phyloP scores from a whole-genome alignment of 441 rosid genomes.

The Syzygium syzygioides region DNA sequence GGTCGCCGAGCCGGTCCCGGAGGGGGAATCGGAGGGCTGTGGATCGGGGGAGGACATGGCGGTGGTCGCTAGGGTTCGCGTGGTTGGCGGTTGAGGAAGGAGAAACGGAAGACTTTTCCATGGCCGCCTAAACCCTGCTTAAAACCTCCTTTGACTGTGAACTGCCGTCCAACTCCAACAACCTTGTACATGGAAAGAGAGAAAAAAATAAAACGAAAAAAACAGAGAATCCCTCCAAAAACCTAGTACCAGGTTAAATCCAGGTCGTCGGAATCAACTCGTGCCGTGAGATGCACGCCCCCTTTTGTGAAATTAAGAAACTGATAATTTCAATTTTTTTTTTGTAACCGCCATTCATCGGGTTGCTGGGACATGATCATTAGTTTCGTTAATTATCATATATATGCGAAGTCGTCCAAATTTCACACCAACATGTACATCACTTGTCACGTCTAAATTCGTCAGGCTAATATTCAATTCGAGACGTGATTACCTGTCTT shows the following conservation, averaged over 20 bases:
- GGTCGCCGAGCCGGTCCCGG: neutral
- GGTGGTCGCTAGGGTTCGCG: neutral
- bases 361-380: no score
- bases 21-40: neutral
- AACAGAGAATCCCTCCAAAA: neutral
- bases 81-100: neutral
- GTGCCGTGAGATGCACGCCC: neutral
- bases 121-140: neutral
- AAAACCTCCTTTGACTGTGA: neutral
- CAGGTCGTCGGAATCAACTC: neutral
- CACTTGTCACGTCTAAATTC: neutral
- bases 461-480: neutral
- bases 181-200: neutral
- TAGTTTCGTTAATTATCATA: no score
- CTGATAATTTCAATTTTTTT: neutral
- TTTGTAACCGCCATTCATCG: no score
- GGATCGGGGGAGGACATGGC: neutral
- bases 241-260: neutral
- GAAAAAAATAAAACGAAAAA: neutral
- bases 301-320: neutral
- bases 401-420: neutral
- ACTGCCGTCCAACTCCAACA: neutral
- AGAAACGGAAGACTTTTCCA: neutral
- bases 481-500: neutral
- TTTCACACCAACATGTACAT: neutral